phyloP scores from a whole-genome alignment of 192 early-diverging fungal genomes.

The Rhizophagus clarus region DNA sequence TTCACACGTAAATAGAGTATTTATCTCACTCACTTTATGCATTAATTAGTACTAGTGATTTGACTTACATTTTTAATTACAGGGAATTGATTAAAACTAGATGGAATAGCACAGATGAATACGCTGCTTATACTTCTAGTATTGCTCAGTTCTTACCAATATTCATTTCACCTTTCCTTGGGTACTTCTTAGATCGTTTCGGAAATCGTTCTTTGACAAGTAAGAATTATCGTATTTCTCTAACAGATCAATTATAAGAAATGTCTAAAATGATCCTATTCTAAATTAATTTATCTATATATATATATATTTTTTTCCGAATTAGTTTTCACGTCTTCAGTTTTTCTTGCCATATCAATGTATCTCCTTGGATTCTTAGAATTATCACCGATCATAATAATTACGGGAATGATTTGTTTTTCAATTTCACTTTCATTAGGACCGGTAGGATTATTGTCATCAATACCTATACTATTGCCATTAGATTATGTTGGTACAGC shows the following conservation, averaged over 20 bases:
- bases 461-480: slow-evolving; percentile 7
- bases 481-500: slow-evolving; percentile 14
- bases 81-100: slow-evolving; percentile 67
- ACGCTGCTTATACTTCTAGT: slow-evolving; percentile 61
- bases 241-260: background rate
- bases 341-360: background rate
- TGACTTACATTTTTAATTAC: slow-evolving; percentile 13
- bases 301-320: too few relatives aligned
- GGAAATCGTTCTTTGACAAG: slow-evolving; percentile 52
- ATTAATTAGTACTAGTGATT: background rate
- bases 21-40: too few relatives aligned
- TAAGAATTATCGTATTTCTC: slow-evolving; percentile 27
- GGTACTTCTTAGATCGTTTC: slow-evolving; percentile 57
- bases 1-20: slow-evolving; percentile 48
- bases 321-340: background rate
- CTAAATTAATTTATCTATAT: background rate
- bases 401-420: slow-evolving; percentile 2
- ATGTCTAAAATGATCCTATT: background rate
- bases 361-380: slow-evolving; percentile 3
- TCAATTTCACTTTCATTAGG: slow-evolving; percentile 13
- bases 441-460: background rate
- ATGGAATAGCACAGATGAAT: slow-evolving; percentile 52
- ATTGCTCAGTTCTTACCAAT: slow-evolving; percentile 66
- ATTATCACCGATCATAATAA: background rate
- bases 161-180: slow-evolving; percentile 63